A percentile compares a stretch with the other conserved stretches of the same genome.
phyloP scores from a whole-genome alignment of 306 rosid genomes.

The Canavalia gladiata region DNA sequence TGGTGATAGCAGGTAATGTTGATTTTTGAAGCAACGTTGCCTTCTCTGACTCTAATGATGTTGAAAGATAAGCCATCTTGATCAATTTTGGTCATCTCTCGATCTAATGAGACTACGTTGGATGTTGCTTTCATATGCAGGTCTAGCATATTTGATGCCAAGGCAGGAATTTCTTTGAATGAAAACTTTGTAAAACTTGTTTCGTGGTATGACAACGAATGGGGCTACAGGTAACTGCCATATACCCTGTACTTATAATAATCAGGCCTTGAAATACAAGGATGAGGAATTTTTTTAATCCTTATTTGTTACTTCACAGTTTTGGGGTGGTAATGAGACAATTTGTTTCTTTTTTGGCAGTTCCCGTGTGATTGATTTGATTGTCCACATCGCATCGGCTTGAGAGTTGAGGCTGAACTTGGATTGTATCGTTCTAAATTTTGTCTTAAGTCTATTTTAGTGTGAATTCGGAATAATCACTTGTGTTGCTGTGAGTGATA shows the following conservation, averaged over 20 bases:
- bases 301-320: neutral
- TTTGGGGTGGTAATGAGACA: neutral
- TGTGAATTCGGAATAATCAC: slow-evolving; percentile 46
- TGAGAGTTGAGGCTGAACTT: slow-evolving; percentile 39
- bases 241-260: neutral
- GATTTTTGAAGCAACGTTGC: neutral
- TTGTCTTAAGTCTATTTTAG: slow-evolving; percentile 37
- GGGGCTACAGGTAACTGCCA: slow-evolving; percentile 86
- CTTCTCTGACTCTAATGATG: neutral
- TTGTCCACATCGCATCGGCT: slow-evolving; percentile 75
- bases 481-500: slow-evolving; percentile 38
- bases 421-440: slow-evolving; percentile 42
- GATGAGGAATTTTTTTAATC: neutral
- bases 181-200: slow-evolving; percentile 78
- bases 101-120: neutral
- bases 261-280: neutral
- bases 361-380: slow-evolving; percentile 92
- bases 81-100: neutral
- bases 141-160: slow-evolving; percentile 97
- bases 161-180: slow-evolving; percentile 97
- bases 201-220: slow-evolving; percentile 90
- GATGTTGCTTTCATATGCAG: slow-evolving; percentile 54
- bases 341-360: slow-evolving; percentile 55
- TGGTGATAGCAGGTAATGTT: slow-evolving; percentile 89
- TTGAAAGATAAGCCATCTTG: slow-evolving; percentile 24